Conservation (phyloP, 805 yeast genomes). For the Lipomyces chichibuensis region DNA sequence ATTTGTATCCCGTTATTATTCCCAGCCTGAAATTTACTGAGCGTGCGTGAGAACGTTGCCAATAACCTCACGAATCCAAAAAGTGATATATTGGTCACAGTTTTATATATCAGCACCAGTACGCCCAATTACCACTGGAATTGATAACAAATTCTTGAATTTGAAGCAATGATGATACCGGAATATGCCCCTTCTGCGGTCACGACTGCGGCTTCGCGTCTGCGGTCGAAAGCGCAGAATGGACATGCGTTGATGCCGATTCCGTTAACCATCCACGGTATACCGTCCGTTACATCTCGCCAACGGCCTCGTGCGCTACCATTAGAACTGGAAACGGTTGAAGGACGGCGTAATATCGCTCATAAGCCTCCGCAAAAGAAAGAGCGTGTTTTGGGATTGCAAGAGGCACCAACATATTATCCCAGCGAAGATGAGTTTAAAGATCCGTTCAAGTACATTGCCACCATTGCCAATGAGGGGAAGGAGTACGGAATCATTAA, state of each 20-base stretch:
- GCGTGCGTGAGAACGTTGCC: neutral
- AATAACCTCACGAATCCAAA: neutral
- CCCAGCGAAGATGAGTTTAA: constrained; percentile 60
- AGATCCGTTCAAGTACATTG: constrained; percentile 70
- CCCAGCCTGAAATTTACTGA: neutral
- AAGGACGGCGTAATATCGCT: constrained; percentile 4
- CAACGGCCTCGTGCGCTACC: constrained; percentile 25
- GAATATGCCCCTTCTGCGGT: constrained; percentile 3
- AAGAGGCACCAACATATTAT: constrained; percentile 57
- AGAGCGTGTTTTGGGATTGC: constrained; percentile 42
- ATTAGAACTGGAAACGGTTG: constrained; percentile 21
- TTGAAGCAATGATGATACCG: neutral
- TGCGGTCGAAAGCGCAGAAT: neutral
- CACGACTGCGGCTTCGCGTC: neutral
- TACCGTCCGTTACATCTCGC: constrained; percentile 32
- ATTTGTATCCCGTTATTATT: neutral
- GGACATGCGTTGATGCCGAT: constrained; percentile 8
- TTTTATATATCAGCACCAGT: neutral
- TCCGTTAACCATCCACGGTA: constrained; percentile 25
- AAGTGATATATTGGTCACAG: neutral
- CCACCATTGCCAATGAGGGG: constrained; percentile 58
- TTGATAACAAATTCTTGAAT: neutral
- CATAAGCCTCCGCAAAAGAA: constrained; percentile 29
- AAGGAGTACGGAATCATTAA: constrained; percentile 72
- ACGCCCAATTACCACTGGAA: neutral